Percentiles rank a stretch among this genome's conserved stretches.
Evolutionary conservation across 2,329 filamentous ascomycete genomes (phyloP).

Genomic region (Coniochaeta prunicola): DNA sequence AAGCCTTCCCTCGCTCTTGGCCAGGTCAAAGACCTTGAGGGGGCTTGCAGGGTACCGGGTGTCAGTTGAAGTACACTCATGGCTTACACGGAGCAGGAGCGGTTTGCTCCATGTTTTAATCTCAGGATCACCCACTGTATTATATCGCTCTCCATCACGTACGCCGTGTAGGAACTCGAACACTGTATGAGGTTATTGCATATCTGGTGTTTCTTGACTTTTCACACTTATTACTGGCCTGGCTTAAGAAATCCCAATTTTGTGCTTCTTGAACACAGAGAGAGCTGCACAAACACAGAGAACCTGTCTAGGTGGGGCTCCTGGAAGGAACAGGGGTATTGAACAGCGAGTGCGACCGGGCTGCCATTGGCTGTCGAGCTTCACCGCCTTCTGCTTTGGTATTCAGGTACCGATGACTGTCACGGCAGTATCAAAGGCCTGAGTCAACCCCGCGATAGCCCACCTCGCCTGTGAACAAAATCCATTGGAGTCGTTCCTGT

Average conservation of each 20-base stretch:
- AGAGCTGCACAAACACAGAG: neutral
- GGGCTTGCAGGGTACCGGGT: constrained; percentile 30
- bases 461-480: neutral
- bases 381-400: constrained; percentile 1
- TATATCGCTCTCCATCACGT: neutral
- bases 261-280: neutral
- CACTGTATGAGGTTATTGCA: too few species aligned
- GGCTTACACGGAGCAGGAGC: too few species aligned
- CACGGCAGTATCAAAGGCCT: neutral
- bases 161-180: too few species aligned
- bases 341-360: neutral
- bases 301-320: too few species aligned
- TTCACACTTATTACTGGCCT: too few species aligned
- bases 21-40: constrained; percentile 50
- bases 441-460: constrained; percentile 1
- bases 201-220: too few species aligned
- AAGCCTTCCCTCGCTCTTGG: constrained; percentile 43
- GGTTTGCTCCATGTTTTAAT: neutral
- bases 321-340: neutral
- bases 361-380: neutral
- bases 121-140: constrained; percentile 1
- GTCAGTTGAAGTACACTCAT: neutral
- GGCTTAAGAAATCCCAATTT: too few species aligned
- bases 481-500: neutral
- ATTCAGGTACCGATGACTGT: neutral